phyloP scores from a whole-genome alignment of 805 yeast species.

The Starmera amethionina region DNA sequence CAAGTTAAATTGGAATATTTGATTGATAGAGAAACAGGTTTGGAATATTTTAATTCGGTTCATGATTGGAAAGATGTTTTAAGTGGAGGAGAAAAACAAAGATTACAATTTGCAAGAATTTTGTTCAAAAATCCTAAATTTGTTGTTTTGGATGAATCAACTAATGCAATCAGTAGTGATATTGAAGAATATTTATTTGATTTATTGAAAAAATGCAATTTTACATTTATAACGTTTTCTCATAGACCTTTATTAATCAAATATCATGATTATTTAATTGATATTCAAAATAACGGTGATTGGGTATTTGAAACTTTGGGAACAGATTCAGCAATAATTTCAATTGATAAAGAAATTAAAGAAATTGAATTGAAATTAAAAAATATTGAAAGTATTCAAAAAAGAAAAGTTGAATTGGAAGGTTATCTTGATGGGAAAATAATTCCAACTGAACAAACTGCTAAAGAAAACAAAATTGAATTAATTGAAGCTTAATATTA shows the following conservation, averaged over 20 bases:
- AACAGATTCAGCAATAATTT: slow-evolving; percentile 52
- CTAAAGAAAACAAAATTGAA: background rate
- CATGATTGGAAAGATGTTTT: slow-evolving; percentile 85
- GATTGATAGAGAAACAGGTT: slow-evolving; percentile 50
- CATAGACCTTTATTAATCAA: slow-evolving; percentile 79
- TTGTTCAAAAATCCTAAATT: slow-evolving; percentile 73
- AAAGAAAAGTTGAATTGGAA: slow-evolving; percentile 50
- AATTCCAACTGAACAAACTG: background rate
- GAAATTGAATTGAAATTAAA: slow-evolving; percentile 51
- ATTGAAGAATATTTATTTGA: slow-evolving; percentile 84
- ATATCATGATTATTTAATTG: slow-evolving; percentile 71
- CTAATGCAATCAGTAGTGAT: slow-evolving; percentile 85
- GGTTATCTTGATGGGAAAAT: slow-evolving; percentile 14
- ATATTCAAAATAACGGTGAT: slow-evolving; percentile 47
- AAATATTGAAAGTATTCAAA: slow-evolving; percentile 48
- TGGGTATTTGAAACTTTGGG: slow-evolving; percentile 61
- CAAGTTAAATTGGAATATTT: slow-evolving; percentile 79
- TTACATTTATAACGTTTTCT: slow-evolving; percentile 72
- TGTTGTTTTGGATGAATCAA: slow-evolving; percentile 86
- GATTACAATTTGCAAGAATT: slow-evolving; percentile 80
- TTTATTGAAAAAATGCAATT: slow-evolving; percentile 53
- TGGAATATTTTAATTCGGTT: slow-evolving; percentile 30
- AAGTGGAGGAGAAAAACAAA: slow-evolving; percentile 94
- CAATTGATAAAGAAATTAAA: slow-evolving; percentile 68
- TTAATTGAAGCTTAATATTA: background rate